Conservation (phyloP, 202 grass and related monocot species). For the Eragrostis tef region DNA sequence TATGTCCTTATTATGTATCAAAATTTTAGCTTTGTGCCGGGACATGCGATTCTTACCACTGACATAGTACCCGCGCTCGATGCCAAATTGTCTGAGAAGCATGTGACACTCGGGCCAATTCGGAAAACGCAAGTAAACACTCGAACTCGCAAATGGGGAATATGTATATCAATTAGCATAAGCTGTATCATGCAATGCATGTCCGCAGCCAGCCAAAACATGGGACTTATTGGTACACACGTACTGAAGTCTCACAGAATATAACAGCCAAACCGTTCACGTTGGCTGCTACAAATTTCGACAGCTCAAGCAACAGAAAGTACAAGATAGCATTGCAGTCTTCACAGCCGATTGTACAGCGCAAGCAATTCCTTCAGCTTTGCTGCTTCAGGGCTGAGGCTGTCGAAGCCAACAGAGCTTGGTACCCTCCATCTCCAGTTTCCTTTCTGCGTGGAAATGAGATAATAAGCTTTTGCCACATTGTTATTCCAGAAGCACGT, state of each 20-base stretch:
- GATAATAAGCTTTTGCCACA: background rate
- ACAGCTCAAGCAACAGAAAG: background rate
- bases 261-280: conserved; percentile 23
- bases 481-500: background rate
- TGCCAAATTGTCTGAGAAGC: too few species aligned
- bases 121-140: too few species aligned
- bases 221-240: background rate
- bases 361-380: conserved; percentile 67
- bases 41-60: too few species aligned
- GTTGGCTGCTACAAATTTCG: background rate
- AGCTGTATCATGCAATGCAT: background rate
- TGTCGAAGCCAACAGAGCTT: conserved; percentile 58
- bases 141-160: background rate
- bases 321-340: background rate
- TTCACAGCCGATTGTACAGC: conserved; percentile 69
- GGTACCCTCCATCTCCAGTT: conserved; percentile 96
- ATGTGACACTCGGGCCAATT: too few species aligned
- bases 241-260: conserved; percentile 10
- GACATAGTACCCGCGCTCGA: too few species aligned
- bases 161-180: background rate
- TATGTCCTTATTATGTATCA: too few species aligned
- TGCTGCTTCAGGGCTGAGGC: conserved; percentile 68
- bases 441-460: conserved; percentile 53
- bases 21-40: too few species aligned
- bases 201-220: background rate